Evolutionary conservation across 257 asterid genomes (phyloP).

Genomic region (Solanum neorickii): DNA sequence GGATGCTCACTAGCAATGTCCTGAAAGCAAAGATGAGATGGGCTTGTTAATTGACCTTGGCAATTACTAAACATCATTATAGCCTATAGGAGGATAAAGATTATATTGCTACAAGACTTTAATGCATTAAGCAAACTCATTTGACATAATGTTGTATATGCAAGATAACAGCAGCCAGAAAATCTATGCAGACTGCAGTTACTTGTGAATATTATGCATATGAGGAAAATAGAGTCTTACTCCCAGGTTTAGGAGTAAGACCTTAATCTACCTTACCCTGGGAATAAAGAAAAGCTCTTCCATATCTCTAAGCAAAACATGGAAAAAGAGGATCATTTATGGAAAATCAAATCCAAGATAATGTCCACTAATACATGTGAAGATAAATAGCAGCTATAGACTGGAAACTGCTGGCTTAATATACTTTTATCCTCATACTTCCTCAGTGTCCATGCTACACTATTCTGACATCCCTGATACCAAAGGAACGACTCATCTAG

Average conservation of each 20-base stretch:
- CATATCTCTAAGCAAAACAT: not conserved
- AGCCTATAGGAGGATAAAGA: not conserved
- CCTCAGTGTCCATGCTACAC: not conserved
- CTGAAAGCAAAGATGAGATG: conserved; percentile 25
- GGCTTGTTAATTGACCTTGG: not conserved
- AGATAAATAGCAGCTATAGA: not conserved
- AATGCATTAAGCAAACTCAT: not conserved
- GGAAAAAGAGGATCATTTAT: not conserved
- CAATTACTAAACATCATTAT: not conserved
- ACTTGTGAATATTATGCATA: not conserved
- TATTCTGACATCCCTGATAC: not conserved
- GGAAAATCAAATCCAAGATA: not conserved
- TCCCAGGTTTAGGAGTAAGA: not conserved
- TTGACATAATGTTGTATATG: not conserved
- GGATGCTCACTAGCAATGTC: conserved; percentile 97
- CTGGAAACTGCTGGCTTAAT: not conserved
- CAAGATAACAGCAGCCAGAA: not conserved
- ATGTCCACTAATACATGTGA: not conserved
- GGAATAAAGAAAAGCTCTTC: not conserved
- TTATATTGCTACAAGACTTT: not conserved
- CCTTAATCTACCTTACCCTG: not conserved
- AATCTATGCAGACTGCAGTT: not conserved
- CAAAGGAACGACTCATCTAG: not conserved
- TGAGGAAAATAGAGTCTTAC: not conserved
- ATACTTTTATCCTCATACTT: not conserved